phyloP scores from a whole-genome alignment of 345 rosid genomes.

The Linum trigynum region DNA sequence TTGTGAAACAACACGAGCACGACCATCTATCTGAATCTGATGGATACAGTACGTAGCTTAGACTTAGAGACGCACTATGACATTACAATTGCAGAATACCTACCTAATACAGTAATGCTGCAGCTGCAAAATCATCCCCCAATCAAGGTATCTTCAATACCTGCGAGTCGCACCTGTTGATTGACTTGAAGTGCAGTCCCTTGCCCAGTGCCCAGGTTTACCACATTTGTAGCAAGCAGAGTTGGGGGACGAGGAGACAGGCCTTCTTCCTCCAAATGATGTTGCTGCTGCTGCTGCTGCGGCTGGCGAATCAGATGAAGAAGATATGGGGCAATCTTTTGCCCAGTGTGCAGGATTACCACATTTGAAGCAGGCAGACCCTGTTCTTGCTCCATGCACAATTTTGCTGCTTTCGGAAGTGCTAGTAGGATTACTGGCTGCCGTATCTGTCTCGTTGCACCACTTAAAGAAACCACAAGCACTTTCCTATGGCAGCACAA shows the following conservation, averaged over 20 bases:
- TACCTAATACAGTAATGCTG: too few species aligned
- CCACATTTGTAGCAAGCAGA: constrained; percentile 42
- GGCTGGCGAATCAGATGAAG: not conserved
- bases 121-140: too few species aligned
- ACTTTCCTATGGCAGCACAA: constrained; percentile 14
- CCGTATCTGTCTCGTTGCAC: constrained; percentile 34
- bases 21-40: too few species aligned
- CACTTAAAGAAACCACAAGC: constrained; percentile 62
- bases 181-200: constrained; percentile 36
- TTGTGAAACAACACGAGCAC: too few species aligned
- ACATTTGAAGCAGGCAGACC: constrained; percentile 37
- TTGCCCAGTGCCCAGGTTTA: constrained; percentile 54
- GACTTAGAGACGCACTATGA: too few species aligned
- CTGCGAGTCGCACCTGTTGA: constrained; percentile 1
- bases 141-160: not conserved
- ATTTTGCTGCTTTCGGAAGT: constrained; percentile 10
- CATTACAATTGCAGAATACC: too few species aligned
- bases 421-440: constrained; percentile 15
- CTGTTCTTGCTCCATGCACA: constrained; percentile 20
- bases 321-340: constrained; percentile 33
- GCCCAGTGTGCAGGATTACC: constrained; percentile 49
- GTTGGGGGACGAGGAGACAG: constrained; percentile 11
- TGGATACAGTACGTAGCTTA: too few species aligned
- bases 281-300: not conserved
- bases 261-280: constrained; percentile 19